Conservation (phyloP, 306 rosid species). For the Styphnolobium japonicum region DNA sequence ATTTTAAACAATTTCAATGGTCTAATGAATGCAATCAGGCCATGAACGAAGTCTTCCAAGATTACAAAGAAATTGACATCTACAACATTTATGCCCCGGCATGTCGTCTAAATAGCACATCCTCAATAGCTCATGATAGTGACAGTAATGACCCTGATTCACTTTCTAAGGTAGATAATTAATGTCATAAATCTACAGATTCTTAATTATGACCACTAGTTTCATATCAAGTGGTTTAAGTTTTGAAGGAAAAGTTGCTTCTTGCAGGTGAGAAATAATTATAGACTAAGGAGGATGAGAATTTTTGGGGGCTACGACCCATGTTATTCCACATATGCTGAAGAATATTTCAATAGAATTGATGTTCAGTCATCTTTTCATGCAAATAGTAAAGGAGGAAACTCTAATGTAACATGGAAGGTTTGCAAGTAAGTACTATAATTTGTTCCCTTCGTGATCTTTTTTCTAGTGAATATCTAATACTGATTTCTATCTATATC, state of each 20-base stretch:
- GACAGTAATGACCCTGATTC: background rate
- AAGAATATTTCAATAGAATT: conserved; percentile 45
- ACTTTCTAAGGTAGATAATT: conserved; percentile 29
- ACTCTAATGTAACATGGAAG: conserved; percentile 32
- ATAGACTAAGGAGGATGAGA: conserved; percentile 36
- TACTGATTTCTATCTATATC: background rate
- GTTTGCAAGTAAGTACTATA: conserved; percentile 46
- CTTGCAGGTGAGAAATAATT: conserved; percentile 32
- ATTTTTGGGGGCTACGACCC: conserved; percentile 59
- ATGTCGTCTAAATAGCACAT: conserved; percentile 34
- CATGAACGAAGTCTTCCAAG: conserved; percentile 34
- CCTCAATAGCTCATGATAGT: conserved; percentile 17
- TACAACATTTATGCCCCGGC: conserved; percentile 55
- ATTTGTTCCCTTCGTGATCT: background rate
- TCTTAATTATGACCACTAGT: background rate
- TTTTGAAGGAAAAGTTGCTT: background rate
- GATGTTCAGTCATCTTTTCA: conserved; percentile 52
- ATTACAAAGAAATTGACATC: conserved; percentile 52
- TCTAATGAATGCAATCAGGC: conserved; percentile 45
- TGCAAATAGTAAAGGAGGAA: conserved; percentile 25
- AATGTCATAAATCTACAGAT: background rate
- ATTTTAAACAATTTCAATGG: conserved; percentile 43
- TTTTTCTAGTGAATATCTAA: background rate
- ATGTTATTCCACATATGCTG: conserved; percentile 48
- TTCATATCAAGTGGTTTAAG: background rate